Evolutionary conservation across 192 early-diverging fungal species (phyloP).

Genomic region (Coemansia sp.): DNA sequence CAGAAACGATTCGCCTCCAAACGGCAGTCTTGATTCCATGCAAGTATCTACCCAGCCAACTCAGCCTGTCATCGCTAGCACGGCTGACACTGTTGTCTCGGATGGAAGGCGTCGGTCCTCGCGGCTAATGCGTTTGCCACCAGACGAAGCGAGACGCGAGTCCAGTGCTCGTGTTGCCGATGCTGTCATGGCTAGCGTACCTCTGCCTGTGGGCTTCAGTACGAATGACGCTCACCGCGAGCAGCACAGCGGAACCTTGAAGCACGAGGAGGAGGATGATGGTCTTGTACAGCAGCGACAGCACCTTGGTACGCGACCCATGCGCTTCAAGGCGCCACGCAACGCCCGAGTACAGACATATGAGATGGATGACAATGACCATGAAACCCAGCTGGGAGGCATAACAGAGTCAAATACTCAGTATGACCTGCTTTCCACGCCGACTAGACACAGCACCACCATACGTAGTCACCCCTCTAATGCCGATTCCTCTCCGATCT

Average conservation of each 20-base stretch:
- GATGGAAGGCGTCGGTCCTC: background rate
- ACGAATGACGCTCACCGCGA: background rate
- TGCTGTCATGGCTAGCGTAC: background rate
- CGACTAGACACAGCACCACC: background rate
- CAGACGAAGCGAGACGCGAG: background rate
- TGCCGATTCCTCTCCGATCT: background rate
- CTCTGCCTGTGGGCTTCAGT: background rate
- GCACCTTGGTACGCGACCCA: conserved; percentile 31
- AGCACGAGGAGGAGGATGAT: conserved; percentile 3
- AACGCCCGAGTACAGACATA: conserved; percentile 42
- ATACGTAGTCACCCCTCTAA: background rate
- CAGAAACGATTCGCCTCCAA: background rate
- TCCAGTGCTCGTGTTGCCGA: background rate
- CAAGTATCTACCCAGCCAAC: background rate
- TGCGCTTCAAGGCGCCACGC: conserved; percentile 46
- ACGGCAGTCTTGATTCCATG: background rate
- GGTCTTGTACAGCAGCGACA: conserved; percentile 9
- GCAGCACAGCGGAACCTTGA: background rate
- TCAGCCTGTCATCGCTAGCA: background rate
- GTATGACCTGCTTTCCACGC: background rate
- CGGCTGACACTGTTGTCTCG: background rate
- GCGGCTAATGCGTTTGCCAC: background rate
- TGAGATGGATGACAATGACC: conserved; percentile 36
- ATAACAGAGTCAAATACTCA: background rate
- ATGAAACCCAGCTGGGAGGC: background rate